These are phyloP conservation scores for Xerocomus brunneocitrinus DNA, from an alignment of 768 basidiomycete species.

Conservation along the genomic window DNA sequence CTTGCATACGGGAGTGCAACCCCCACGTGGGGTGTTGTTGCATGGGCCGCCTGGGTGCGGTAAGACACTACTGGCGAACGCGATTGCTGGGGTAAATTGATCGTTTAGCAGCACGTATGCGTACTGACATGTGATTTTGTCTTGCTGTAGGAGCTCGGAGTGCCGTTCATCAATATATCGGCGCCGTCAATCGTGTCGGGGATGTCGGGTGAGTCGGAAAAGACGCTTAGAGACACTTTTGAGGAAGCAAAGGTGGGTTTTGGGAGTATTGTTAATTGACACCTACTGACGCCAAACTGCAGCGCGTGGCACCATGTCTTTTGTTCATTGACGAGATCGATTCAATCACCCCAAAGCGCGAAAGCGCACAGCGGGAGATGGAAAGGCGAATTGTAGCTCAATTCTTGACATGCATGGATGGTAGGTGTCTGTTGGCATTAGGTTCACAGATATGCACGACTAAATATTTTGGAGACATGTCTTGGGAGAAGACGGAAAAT, in stretches of 20 bases:
- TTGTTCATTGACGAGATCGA: slow-evolving; percentile 98
- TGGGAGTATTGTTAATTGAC: neutral
- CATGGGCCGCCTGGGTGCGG: slow-evolving; percentile 98
- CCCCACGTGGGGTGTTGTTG: slow-evolving; percentile 86
- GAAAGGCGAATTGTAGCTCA: slow-evolving; percentile 96
- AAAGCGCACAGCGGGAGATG: slow-evolving; percentile 98
- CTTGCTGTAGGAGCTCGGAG: slow-evolving; percentile 67
- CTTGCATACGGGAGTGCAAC: slow-evolving; percentile 85
- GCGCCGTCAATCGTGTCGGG: slow-evolving; percentile 96
- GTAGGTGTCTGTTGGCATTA: slow-evolving; percentile 40
- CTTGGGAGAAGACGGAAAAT: slow-evolving; percentile 92
- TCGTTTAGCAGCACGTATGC: neutral
- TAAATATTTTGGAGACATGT: slow-evolving; percentile 64
- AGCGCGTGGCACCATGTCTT: slow-evolving; percentile 89
- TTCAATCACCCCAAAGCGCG: slow-evolving; percentile 94
- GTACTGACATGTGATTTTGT: neutral
- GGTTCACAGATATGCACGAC: neutral
- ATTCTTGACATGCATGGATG: slow-evolving; percentile 98
- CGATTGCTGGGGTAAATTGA: slow-evolving; percentile 82
- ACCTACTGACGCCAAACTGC: neutral
- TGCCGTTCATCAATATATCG: slow-evolving; percentile 92
- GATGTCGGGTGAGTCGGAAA: slow-evolving; percentile 98
- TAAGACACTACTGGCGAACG: slow-evolving; percentile 91
- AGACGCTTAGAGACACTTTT: slow-evolving; percentile 92
- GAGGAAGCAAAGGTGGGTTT: slow-evolving; percentile 85